phyloP scores from a whole-genome alignment of 176 grass and related monocot genomes.

The Luzula sylvatica region DNA sequence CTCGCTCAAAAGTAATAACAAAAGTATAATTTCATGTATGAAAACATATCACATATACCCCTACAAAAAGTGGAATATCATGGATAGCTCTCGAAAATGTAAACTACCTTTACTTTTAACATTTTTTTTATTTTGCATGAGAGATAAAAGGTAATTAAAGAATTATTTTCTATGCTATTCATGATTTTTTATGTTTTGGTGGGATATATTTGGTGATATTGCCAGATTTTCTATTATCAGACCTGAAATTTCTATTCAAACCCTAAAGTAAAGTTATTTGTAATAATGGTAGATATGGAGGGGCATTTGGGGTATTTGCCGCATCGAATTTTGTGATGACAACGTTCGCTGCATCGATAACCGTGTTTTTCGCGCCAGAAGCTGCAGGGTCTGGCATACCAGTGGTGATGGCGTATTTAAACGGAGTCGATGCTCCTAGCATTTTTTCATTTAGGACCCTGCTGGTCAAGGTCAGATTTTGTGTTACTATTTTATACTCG shows the following conservation, averaged over 20 bases:
- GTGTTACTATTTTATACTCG: too few relatives aligned
- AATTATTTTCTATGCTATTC: too few relatives aligned
- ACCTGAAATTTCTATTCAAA: not conserved
- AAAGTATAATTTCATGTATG: not conserved
- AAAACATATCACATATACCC: too few relatives aligned
- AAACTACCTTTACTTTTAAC: too few relatives aligned
- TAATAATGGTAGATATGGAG: constrained; percentile 33
- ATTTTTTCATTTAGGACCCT: constrained; percentile 81
- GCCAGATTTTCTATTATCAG: not conserved
- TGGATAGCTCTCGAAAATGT: too few relatives aligned
- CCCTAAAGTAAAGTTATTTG: constrained; percentile 7
- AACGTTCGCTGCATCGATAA: constrained; percentile 61
- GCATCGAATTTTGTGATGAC: constrained; percentile 57
- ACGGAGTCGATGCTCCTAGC: constrained; percentile 73
- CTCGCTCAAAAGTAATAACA: constrained; percentile 32
- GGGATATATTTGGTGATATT: not conserved
- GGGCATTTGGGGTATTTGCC: constrained; percentile 62
- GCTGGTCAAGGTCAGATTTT: constrained; percentile 58
- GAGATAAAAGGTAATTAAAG: too few relatives aligned
- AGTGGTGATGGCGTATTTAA: constrained; percentile 85
- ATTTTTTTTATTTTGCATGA: too few relatives aligned
- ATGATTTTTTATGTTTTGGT: not conserved
- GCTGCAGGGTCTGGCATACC: constrained; percentile 86
- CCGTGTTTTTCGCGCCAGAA: constrained; percentile 67
- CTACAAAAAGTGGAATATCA: too few relatives aligned